phyloP scores from a whole-genome alignment of 2,329 filamentous ascomycete genomes.

The Colletotrichum tamarilloi region DNA sequence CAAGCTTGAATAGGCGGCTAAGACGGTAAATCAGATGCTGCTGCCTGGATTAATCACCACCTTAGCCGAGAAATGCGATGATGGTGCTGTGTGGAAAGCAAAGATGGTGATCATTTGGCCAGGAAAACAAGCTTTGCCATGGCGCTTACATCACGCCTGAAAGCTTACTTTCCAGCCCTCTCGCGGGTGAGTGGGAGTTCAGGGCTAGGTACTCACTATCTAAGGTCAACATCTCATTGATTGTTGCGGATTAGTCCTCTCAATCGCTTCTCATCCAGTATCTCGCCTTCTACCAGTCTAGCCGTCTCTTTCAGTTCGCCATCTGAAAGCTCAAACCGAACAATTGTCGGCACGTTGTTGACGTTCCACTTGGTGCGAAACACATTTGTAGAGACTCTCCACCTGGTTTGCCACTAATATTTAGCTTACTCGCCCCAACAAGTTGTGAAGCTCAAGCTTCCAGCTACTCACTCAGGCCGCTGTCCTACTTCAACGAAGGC shows the following conservation, averaged over 20 bases:
- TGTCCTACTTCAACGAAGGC: conserved; percentile 49
- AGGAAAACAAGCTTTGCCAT: neutral
- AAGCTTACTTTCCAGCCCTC: neutral
- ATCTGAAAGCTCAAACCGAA: conserved; percentile 45
- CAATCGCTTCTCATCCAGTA: conserved; percentile 43
- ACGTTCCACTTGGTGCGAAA: conserved; percentile 49
- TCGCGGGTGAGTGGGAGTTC: too few relatives aligned
- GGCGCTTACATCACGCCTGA: neutral
- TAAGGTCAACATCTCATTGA: neutral
- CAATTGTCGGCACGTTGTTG: conserved; percentile 47
- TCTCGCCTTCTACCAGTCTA: conserved; percentile 37
- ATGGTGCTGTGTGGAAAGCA: too few relatives aligned
- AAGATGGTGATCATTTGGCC: too few relatives aligned
- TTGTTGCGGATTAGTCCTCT: conserved; percentile 37
- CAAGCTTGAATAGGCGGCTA: neutral
- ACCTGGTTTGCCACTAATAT: conserved; percentile 40
- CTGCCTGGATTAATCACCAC: neutral
- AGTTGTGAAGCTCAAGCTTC: too few relatives aligned
- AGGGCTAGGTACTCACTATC: too few relatives aligned
- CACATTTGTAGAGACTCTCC: conserved; percentile 46
- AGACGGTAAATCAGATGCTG: neutral
- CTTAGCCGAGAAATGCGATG: too few relatives aligned
- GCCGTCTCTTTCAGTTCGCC: conserved; percentile 45
- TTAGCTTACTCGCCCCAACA: neutral
- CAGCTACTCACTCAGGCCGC: conserved; percentile 45